phyloP scores from a whole-genome alignment of 352 stramenopile genomes.

The Phytophthora syringae region DNA sequence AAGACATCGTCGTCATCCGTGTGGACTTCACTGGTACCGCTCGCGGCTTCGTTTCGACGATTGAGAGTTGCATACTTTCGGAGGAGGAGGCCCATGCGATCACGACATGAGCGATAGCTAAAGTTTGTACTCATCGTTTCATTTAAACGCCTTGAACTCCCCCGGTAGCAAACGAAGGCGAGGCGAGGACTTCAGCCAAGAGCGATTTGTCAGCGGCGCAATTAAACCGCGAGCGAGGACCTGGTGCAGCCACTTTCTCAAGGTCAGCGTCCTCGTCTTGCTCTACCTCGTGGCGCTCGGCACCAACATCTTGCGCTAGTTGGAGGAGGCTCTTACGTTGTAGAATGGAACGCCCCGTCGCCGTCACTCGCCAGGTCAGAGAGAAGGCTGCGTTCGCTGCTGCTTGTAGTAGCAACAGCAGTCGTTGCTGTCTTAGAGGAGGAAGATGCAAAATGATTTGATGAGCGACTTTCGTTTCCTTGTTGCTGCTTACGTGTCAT shows the following conservation, averaged over 20 bases:
- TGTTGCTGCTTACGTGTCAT: neutral
- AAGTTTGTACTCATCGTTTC: neutral
- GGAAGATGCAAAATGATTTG: neutral
- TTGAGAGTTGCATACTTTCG: neutral
- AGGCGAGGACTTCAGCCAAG: neutral
- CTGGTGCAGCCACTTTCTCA: neutral
- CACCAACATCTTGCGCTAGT: neutral
- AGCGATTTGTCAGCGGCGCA: neutral
- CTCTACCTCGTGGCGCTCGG: neutral
- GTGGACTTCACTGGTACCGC: too few species aligned
- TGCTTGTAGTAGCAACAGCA: too few species aligned
- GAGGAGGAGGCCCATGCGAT: too few species aligned
- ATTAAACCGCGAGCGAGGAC: constrained; percentile 2
- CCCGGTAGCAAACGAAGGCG: constrained; percentile 3
- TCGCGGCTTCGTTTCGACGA: neutral
- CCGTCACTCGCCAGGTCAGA: too few species aligned
- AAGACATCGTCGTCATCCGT: too few species aligned
- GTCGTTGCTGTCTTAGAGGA: neutral
- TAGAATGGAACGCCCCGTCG: too few species aligned
- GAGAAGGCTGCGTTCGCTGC: too few species aligned
- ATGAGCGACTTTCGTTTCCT: neutral
- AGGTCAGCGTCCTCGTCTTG: neutral
- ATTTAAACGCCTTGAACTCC: neutral
- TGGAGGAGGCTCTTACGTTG: neutral
- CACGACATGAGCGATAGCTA: neutral